Base-by-base conservation (phyloP, 2,329 filamentous ascomycete genomes). In the Furcasterigmium sp. region DNA sequence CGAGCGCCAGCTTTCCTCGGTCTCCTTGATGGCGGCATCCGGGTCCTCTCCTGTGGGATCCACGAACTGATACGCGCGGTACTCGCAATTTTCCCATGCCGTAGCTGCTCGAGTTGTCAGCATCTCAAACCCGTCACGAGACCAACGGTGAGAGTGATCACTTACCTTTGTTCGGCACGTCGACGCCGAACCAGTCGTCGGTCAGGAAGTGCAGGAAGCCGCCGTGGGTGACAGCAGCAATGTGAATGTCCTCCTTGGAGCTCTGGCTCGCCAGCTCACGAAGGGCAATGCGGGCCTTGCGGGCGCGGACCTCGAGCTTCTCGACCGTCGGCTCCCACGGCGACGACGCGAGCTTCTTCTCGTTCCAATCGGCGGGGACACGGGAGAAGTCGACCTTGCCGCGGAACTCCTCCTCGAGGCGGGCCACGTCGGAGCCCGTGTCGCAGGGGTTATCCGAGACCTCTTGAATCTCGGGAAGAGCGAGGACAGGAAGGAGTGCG, bases 121-220 rank as follows among this genome's bases (percentile, higher is more conserved):
- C 23, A 26, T 7, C 11, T 26, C 23, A 26, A 7, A 26, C 23
- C 11, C 23, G 11, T 26, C 37, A 37, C n/a, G n/a, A n/a, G n/a
- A n/a, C n/a, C n/a, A n/a, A n/a, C n/a, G n/a, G n/a, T n/a, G n/a
- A n/a, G n/a, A n/a, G n/a, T n/a, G n/a, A n/a, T n/a, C 23, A 58
- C 69, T 44, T 60, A 73, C 72, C 66, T 46, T 47, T 49, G 1
- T 55, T 53, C 4, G 69, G 54, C 54, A 35, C 5, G n/a, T 64
- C 59, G 19, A 76, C 74, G 34, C 81, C 85, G 42, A 80, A 71
- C 80, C 83, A 94, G 56, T 95, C 89, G 52, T 90, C 79, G 0
- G 87, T 93, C 49, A 95, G 67, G 55, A 88, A 94, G 61, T 95
- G 90, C 54, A 95, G 60, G 53, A 91, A 86, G 1, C 85, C 87